Base-by-base conservation (phyloP, 768 basidiomycete genomes). In the Russula earlei region DNA sequence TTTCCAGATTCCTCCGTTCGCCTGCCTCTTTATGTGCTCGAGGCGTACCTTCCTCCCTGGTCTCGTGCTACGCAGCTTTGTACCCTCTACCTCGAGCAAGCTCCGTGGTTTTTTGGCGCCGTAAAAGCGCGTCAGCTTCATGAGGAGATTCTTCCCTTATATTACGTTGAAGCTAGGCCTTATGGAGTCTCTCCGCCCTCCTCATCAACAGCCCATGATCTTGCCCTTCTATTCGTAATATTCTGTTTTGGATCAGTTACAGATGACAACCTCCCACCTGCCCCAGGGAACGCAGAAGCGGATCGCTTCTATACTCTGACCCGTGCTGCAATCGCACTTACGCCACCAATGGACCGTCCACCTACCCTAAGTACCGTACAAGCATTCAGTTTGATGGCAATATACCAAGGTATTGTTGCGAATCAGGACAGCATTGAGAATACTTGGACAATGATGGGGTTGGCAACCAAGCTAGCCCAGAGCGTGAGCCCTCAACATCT, bases 41-140 rank as follows among this genome's bases (percentile, higher is more conserved):
- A 72, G 38, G 65, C 69, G 15, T 76, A 79, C 64, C 74, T 87
- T 1, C 87, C 87, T 0, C 67, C 77, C 0, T 83, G 79, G 75
- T 65, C 69, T 8, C 82, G 84, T 36, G 80, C 82, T 0, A 71
- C 68, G 43, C 75, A 79, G 31, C 74, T 89, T 33, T 77, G 76
- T 61, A 76, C 81, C n/a, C 72, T 85, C 12, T 89, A 88, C 67
- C 75, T 87, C 38, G 82, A 83, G n/a, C 82, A 85, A 63, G 84
- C 85, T 3, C 82, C 84, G 0, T 89, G 87, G 87, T 86, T 87
- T 65, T 87, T 85, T 55, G 82, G 85, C 20, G 82, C 85, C 2
- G 79, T 88, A 36, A 82, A 82, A 3, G 72, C 74, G 42, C 72
- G 71, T 15, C 85, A 89, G 58, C 68, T 85, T 9, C 67, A 78